Evolutionary conservation across 805 yeast genomes (phyloP).

Genomic region (Saccharomyces jurei): DNA sequence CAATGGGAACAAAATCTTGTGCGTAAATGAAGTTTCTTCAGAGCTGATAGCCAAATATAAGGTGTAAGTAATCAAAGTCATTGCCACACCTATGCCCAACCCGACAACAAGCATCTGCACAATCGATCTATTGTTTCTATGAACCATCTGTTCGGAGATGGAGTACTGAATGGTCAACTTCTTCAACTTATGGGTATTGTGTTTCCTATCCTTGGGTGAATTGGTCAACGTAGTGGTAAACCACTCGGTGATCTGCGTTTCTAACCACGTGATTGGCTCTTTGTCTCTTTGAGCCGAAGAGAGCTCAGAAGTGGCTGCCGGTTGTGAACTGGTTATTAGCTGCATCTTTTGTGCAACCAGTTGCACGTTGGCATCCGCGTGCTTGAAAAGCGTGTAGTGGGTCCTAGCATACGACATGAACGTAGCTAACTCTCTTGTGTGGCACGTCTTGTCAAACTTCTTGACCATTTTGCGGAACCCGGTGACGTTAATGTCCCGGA

Average conservation of each 20-base stretch:
- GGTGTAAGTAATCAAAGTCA: slow-evolving; percentile 61
- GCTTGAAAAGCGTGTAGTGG: slow-evolving; percentile 22
- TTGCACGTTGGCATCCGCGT: slow-evolving; percentile 20
- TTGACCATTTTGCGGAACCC: slow-evolving; percentile 85
- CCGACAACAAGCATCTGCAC: slow-evolving; percentile 56
- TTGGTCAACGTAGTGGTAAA: slow-evolving; percentile 30
- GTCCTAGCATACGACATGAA: slow-evolving; percentile 24
- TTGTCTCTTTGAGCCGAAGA: slow-evolving; percentile 15
- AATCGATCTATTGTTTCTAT: slow-evolving; percentile 27
- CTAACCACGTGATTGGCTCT: slow-evolving; percentile 28
- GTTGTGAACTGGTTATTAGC: slow-evolving; percentile 11
- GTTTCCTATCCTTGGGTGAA: slow-evolving; percentile 20
- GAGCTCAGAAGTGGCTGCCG: slow-evolving; percentile 8
- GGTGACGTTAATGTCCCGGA: slow-evolving; percentile 69
- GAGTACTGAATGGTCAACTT: slow-evolving; percentile 26
- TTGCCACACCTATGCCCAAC: slow-evolving; percentile 54
- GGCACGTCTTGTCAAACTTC: slow-evolving; percentile 66
- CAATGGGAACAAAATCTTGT: slow-evolving; percentile 60
- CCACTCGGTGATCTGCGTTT: slow-evolving; percentile 32
- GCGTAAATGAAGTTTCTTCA: slow-evolving; percentile 34
- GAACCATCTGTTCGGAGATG: slow-evolving; percentile 28
- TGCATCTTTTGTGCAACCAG: slow-evolving; percentile 22
- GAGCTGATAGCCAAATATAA: slow-evolving; percentile 44
- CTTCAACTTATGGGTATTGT: slow-evolving; percentile 21
- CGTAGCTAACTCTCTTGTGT: slow-evolving; percentile 19